Evolutionary conservation across 2,329 filamentous ascomycete genomes (phyloP).

Genomic region (Fusarium setosum): DNA sequence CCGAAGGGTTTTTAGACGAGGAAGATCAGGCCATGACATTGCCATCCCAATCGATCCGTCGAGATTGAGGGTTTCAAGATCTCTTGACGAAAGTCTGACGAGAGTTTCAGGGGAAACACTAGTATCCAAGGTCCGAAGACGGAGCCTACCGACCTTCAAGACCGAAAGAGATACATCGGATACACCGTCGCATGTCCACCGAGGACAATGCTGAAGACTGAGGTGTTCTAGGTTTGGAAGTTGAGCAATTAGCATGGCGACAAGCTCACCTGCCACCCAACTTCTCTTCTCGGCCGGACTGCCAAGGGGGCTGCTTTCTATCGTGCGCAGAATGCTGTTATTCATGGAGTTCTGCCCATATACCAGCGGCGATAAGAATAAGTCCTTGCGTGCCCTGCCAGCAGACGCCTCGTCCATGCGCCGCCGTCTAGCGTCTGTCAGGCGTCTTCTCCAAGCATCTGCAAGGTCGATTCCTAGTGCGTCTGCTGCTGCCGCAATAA

Average conservation of each 20-base stretch:
- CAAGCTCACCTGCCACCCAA: slow-evolving; percentile 4
- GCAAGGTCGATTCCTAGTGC: slow-evolving; percentile 5
- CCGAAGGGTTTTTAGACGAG: slow-evolving; percentile 1
- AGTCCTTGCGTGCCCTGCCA: background rate
- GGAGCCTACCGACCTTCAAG: background rate
- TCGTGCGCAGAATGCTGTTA: background rate
- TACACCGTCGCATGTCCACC: slow-evolving; percentile 4
- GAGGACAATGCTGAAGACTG: background rate
- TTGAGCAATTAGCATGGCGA: slow-evolving; percentile 12
- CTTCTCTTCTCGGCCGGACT: background rate
- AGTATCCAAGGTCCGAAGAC: slow-evolving; percentile 4
- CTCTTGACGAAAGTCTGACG: background rate
- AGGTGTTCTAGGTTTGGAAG: slow-evolving; percentile 8
- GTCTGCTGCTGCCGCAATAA: slow-evolving; percentile 3
- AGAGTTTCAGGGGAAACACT: background rate
- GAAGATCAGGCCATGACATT: background rate
- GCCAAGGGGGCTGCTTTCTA: background rate
- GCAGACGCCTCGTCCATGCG: background rate
- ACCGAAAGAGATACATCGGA: background rate
- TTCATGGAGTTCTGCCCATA: background rate
- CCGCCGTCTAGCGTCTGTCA: background rate
- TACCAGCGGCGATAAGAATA: background rate
- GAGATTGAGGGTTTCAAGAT: slow-evolving; percentile 8
- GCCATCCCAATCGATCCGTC: background rate
- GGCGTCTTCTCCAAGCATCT: background rate